These are phyloP conservation scores for Ceratobasidium sp. DNA, from an alignment of 1,284 basidiomycete genomes.

Conservation along the genomic window DNA sequence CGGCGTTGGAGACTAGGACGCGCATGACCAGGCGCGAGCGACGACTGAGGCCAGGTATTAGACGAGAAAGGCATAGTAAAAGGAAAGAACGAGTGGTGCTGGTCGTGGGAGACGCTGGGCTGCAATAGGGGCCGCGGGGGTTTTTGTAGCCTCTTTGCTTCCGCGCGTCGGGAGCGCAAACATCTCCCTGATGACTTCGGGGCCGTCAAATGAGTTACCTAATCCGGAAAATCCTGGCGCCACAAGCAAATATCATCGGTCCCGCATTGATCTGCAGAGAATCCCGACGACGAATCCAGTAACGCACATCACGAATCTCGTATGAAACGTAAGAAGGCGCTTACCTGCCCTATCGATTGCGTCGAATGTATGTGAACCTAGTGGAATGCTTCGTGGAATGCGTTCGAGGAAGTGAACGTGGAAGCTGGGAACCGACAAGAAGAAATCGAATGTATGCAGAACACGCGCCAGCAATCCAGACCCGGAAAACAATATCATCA, in stretches of 20 bases:
- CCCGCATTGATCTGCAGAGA: neutral
- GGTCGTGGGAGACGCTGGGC: conserved; percentile 27
- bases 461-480: too few relatives aligned
- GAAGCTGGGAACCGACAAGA: neutral
- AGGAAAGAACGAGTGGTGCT: conserved; percentile 2
- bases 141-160: conserved; percentile 15
- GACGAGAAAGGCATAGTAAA: conserved; percentile 1
- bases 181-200: conserved; percentile 5
- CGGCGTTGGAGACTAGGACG: neutral
- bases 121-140: conserved; percentile 1
- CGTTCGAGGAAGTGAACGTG: too few relatives aligned
- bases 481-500: too few relatives aligned
- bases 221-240: neutral
- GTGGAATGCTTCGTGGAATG: too few relatives aligned
- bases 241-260: conserved; percentile 5
- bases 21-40: neutral
- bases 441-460: neutral
- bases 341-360: neutral
- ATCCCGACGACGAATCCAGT: neutral
- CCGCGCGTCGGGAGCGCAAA: conserved; percentile 21
- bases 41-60: conserved; percentile 23
- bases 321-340: conserved; percentile 8
- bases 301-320: neutral
- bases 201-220: conserved; percentile 7
- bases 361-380: neutral